A percentile compares a stretch with the other conserved stretches of the same genome.
Conservation (phyloP, 1,284 basidiomycete genomes). For the Fomitopsis schrenkii region DNA sequence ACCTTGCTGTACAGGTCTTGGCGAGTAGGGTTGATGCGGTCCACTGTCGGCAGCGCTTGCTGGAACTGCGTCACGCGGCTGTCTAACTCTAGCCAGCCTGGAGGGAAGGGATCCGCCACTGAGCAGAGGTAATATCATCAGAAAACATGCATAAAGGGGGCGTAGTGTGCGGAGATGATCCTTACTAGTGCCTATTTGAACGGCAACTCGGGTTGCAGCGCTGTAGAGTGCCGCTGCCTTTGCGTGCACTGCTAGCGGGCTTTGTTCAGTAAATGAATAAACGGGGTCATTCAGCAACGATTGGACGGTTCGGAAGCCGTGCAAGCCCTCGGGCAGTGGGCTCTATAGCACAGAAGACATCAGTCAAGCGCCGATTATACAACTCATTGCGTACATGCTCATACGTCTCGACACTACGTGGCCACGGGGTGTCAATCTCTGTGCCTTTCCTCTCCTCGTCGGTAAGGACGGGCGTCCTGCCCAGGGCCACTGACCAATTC, state of each 20-base stretch:
- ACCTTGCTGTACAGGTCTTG: conserved; percentile 17
- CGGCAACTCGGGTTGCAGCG: conserved; percentile 23
- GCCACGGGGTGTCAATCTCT: conserved; percentile 24
- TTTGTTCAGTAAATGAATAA: not conserved
- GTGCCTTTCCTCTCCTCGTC: conserved; percentile 14
- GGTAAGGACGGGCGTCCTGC: not conserved
- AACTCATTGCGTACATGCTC: conserved; percentile 5
- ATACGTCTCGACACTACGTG: conserved; percentile 18
- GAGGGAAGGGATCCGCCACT: not conserved
- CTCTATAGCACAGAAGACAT: not conserved
- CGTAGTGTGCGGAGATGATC: not conserved
- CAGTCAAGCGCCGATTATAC: conserved; percentile 1
- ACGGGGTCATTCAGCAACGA: conserved; percentile 15
- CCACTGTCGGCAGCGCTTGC: conserved; percentile 17
- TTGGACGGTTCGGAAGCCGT: conserved; percentile 14
- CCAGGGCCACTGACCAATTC: conserved; percentile 23
- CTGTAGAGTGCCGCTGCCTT: conserved; percentile 34
- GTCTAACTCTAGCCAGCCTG: conserved; percentile 17
- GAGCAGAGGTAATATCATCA: not conserved
- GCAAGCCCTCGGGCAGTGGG: conserved; percentile 2
- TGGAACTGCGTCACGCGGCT: conserved; percentile 25
- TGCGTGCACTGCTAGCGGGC: conserved; percentile 26
- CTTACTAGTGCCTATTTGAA: conserved; percentile 5
- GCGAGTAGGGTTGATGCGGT: conserved; percentile 10
- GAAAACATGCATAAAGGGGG: not conserved